Percentiles rank a stretch among this genome's conserved stretches.
phyloP scores from a whole-genome alignment of 2,329 filamentous ascomycete genomes.

The Tolypocladium tropicale region DNA sequence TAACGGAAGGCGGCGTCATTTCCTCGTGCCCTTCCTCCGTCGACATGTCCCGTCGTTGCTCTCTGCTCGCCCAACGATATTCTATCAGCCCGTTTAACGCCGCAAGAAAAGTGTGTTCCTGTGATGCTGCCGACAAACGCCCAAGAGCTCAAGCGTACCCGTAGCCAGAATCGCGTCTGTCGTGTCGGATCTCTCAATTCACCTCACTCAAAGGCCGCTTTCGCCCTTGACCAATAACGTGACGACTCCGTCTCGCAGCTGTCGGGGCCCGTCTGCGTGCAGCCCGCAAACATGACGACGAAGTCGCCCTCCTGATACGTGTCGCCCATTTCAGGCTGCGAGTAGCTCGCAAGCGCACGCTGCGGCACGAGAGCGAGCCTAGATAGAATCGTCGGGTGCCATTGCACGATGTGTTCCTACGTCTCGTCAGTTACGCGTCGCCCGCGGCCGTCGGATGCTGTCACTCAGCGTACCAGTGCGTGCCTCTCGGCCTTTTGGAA shows the following conservation, averaged over 20 bases:
- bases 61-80: background rate
- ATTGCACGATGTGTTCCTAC: conserved; percentile 82
- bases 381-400: conserved; percentile 92
- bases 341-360: conserved; percentile 72
- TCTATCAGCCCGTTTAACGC: background rate
- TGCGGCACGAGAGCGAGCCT: conserved; percentile 88
- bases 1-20: background rate
- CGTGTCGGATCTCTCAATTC: background rate
- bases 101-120: background rate
- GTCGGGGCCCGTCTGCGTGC: conserved; percentile 44
- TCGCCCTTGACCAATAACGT: conserved; percentile 37
- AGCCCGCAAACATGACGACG: conserved; percentile 67
- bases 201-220: conserved; percentile 23
- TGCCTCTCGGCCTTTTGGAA: conserved; percentile 93
- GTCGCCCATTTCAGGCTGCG: conserved; percentile 41
- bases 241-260: conserved; percentile 65
- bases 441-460: background rate
- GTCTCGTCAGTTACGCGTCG: conserved; percentile 14
- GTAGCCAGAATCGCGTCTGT: background rate
- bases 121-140: background rate
- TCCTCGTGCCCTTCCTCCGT: background rate
- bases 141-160: background rate
- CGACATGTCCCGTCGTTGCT: background rate
- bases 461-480: conserved; percentile 58
- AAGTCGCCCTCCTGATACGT: conserved; percentile 78